A percentile compares a stretch with the other conserved stretches of the same genome.
Evolutionary conservation across 352 stramenopile genomes (phyloP).

Genomic region (Thraustotheca clavata): DNA sequence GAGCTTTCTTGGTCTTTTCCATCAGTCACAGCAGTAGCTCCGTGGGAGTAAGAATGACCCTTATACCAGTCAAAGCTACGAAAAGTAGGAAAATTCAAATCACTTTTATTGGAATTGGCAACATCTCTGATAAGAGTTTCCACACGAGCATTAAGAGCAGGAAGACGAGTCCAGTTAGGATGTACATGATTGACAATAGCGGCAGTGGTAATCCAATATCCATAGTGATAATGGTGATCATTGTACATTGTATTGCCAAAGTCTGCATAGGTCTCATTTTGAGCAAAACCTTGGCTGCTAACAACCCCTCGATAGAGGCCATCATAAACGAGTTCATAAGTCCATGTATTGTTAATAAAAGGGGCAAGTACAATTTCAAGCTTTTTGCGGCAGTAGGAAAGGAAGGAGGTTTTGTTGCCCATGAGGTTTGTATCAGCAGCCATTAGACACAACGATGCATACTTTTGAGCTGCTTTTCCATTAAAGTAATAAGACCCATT

Average conservation of each 20-base stretch:
- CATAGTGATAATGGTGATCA: constrained; percentile 70
- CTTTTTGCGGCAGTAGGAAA: constrained; percentile 54
- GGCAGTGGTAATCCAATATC: constrained; percentile 59
- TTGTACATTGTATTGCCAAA: constrained; percentile 75
- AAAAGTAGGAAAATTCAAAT: constrained; percentile 60
- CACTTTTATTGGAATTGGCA: constrained; percentile 33
- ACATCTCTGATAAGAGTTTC: constrained; percentile 44
- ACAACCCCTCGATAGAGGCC: constrained; percentile 48
- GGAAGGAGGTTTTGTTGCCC: constrained; percentile 38
- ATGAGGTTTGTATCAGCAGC: constrained; percentile 59
- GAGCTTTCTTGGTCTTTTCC: constrained; percentile 61
- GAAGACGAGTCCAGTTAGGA: constrained; percentile 42
- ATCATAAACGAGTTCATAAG: constrained; percentile 57
- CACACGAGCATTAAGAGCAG: constrained; percentile 43
- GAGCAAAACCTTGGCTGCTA: constrained; percentile 47
- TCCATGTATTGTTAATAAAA: constrained; percentile 57
- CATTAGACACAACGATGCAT: constrained; percentile 64
- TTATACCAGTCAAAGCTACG: constrained; percentile 60
- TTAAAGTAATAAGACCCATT: constrained; percentile 69
- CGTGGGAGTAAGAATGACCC: constrained; percentile 66
- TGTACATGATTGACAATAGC: constrained; percentile 65
- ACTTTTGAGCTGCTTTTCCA: constrained; percentile 65
- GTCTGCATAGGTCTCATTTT: constrained; percentile 44
- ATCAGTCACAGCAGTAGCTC: constrained; percentile 41
- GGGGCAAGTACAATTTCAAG: constrained; percentile 43